Conservation (phyloP, 345 rosid species). For the Citropsis articulata region DNA sequence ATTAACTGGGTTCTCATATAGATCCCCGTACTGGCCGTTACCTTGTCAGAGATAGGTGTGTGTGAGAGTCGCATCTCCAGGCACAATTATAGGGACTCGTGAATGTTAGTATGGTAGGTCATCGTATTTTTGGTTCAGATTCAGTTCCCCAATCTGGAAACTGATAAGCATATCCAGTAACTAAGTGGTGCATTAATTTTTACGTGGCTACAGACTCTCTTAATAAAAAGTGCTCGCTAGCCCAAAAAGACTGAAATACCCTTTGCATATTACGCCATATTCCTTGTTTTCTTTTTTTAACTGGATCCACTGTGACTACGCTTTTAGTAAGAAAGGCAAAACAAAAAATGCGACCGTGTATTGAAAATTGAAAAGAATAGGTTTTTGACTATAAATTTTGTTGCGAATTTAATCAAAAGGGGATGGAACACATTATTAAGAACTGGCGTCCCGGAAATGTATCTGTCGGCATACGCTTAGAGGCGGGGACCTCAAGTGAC, state of each 20-base stretch:
- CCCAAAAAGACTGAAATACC: not conserved
- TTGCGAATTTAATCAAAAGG: too few relatives aligned
- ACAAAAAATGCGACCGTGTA: too few relatives aligned
- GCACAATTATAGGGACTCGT: constrained; percentile 1
- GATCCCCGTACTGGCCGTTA: constrained; percentile 15
- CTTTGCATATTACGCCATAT: not conserved
- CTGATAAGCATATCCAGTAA: too few relatives aligned
- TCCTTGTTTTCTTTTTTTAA: too few relatives aligned
- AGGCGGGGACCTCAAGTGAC: not conserved
- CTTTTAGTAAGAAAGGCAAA: too few relatives aligned
- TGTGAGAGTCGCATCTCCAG: not conserved
- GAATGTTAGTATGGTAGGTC: not conserved
- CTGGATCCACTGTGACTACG: not conserved
- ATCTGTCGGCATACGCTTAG: not conserved
- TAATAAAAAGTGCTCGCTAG: not conserved
- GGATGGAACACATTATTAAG: not conserved
- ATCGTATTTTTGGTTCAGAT: not conserved
- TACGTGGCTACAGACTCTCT: not conserved
- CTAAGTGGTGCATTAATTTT: constrained; percentile 8
- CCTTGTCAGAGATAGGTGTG: not conserved
- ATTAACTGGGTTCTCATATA: not conserved
- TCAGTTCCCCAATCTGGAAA: not conserved
- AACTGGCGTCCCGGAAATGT: not conserved
- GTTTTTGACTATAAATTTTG: not conserved
- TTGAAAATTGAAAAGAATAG: not conserved